phyloP scores from a whole-genome alignment of 169 alveolate species.

The Cystoisospora suis region DNA sequence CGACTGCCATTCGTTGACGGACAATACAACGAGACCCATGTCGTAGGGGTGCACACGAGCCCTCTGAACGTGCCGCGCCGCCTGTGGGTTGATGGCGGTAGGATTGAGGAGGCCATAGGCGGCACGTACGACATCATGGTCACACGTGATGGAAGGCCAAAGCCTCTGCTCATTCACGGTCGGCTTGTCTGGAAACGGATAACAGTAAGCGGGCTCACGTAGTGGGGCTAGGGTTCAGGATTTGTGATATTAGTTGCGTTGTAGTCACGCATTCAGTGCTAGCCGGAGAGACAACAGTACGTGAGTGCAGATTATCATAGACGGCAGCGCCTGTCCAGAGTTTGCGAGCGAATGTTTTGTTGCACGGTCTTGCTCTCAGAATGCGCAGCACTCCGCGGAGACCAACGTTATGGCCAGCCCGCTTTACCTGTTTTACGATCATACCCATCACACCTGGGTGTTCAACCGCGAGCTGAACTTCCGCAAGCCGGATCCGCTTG shows the following conservation, averaged over 20 bases:
- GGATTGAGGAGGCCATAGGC: not conserved
- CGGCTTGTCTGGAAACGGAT: constrained; percentile 53
- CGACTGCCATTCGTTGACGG: constrained; percentile 63
- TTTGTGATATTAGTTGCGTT: too few relatives aligned
- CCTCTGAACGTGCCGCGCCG: constrained; percentile 11
- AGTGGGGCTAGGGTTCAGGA: too few relatives aligned
- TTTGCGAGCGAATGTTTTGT: too few relatives aligned
- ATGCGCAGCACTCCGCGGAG: too few relatives aligned
- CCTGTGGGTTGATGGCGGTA: constrained; percentile 44
- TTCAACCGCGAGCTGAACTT: constrained; percentile 49
- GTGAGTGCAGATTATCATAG: too few relatives aligned
- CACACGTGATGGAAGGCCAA: constrained; percentile 57
- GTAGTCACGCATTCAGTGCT: too few relatives aligned
- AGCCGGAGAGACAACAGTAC: too few relatives aligned
- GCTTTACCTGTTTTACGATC: constrained; percentile 50
- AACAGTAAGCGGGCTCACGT: too few relatives aligned
- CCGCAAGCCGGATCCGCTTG: constrained; percentile 35
- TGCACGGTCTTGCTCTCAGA: too few relatives aligned
- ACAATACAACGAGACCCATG: constrained; percentile 61
- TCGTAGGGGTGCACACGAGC: constrained; percentile 46
- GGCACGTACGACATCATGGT: constrained; percentile 50
- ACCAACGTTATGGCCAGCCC: too few relatives aligned
- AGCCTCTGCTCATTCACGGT: constrained; percentile 59
- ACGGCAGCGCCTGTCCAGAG: too few relatives aligned
- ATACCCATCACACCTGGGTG: constrained; percentile 62